phyloP scores from a whole-genome alignment of 2,329 filamentous ascomycete genomes.

The Nothophoma quercina region DNA sequence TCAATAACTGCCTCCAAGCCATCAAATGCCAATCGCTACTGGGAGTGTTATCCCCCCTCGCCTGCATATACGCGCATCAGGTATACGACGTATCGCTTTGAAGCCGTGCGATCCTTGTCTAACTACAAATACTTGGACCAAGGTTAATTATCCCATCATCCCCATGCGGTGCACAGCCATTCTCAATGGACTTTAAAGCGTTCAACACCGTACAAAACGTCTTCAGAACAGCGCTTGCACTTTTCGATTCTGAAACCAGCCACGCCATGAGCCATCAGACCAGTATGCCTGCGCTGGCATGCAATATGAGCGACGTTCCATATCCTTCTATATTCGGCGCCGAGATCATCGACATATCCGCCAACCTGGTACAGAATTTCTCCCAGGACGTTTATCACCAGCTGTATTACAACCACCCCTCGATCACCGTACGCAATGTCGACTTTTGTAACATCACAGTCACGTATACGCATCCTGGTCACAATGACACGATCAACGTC shows the following conservation, averaged over 20 bases:
- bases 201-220: neutral
- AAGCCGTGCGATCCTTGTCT: too few relatives aligned
- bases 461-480: conserved; percentile 49
- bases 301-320: conserved; percentile 12
- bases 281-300: conserved; percentile 1
- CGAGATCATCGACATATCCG: conserved; percentile 21
- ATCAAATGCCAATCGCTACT: too few relatives aligned
- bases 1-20: too few relatives aligned
- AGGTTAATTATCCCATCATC: too few relatives aligned
- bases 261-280: neutral
- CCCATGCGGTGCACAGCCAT: neutral
- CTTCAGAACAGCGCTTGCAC: neutral
- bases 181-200: neutral
- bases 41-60: too few relatives aligned
- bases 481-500: conserved; percentile 44
- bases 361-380: conserved; percentile 22
- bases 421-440: conserved; percentile 9
- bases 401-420: conserved; percentile 20
- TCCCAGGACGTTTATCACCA: conserved; percentile 14
- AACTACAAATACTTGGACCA: too few relatives aligned
- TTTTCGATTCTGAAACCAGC: neutral
- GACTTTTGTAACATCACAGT: conserved; percentile 50
- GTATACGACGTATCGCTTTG: neutral
- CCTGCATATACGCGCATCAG: neutral
- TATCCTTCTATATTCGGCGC: conserved; percentile 20